A percentile compares a stretch with the other conserved stretches of the same genome.
Evolutionary conservation across 2,329 filamentous ascomycete species (phyloP).

Genomic region (Bipolaris zeicola): DNA sequence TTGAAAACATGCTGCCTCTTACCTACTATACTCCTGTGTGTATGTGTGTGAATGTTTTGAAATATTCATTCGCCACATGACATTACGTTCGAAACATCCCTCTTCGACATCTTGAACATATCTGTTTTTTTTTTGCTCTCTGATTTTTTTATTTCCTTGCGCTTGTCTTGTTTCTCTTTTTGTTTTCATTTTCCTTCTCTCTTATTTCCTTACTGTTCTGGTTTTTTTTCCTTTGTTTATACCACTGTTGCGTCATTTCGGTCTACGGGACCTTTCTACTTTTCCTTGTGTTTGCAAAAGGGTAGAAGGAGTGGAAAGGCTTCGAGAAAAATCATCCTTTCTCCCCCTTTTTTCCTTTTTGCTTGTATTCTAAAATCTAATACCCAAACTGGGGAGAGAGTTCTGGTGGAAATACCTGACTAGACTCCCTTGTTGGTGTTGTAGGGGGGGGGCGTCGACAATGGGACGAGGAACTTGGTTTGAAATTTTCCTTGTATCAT

Average conservation of each 20-base stretch:
- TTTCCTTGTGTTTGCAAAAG: neutral
- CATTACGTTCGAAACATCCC: constrained; percentile 1
- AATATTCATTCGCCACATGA: constrained; percentile 3
- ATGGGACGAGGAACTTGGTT: too few relatives aligned
- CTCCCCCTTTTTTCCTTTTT: neutral
- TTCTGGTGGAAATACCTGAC: too few relatives aligned
- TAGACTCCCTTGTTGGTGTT: too few relatives aligned
- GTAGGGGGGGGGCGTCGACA: too few relatives aligned
- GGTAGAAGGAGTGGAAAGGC: neutral
- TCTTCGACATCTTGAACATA: constrained; percentile 17
- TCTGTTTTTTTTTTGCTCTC: neutral
- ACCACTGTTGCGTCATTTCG: constrained; percentile 4
- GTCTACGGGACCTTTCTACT: neutral
- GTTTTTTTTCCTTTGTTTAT: constrained; percentile 14
- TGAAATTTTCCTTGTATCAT: too few relatives aligned
- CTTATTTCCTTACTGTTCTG: neutral
- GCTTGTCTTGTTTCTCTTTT: constrained; percentile 3
- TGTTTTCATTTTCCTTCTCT: neutral
- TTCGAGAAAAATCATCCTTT: neutral
- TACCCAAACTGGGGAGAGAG: too few relatives aligned
- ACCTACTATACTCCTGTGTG: neutral
- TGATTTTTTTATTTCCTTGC: neutral
- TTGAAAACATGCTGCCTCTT: neutral
- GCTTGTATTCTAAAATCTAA: neutral
- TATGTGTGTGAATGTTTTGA: neutral